Evolutionary conservation across 257 asterid species (phyloP).

Genomic region (Solanum bukasovii): DNA sequence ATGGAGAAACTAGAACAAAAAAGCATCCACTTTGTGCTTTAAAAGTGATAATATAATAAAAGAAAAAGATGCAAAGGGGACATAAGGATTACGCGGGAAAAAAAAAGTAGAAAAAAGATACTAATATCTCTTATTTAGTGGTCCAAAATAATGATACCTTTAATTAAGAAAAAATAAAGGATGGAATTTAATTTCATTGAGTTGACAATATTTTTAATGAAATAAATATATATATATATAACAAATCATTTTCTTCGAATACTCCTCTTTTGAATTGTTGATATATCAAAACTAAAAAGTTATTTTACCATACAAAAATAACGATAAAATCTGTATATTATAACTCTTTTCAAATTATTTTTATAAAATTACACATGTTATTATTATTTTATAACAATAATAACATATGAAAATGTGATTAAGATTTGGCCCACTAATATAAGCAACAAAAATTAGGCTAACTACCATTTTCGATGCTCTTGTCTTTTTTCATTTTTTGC

Average conservation of each 20-base stretch:
- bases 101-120: background rate
- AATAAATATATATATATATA: too few relatives aligned
- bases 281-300: too few relatives aligned
- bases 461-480: background rate
- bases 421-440: background rate
- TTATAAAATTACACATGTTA: background rate
- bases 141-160: background rate
- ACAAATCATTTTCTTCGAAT: too few relatives aligned
- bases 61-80: background rate
- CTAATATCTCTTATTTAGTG: background rate
- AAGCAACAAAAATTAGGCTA: background rate
- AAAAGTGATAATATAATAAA: background rate
- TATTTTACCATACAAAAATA: too few relatives aligned
- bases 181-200: background rate
- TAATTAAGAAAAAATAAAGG: background rate
- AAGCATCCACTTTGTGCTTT: background rate
- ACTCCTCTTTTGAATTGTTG: background rate
- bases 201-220: background rate
- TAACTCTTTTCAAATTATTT: too few relatives aligned
- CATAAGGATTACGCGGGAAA: background rate
- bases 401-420: background rate
- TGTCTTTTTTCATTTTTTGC: background rate
- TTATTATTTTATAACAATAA: background rate
- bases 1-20: background rate
- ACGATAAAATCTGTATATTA: too few relatives aligned